Conservation (phyloP, 345 rosid species). For the Melaleuca quinquenervia region DNA sequence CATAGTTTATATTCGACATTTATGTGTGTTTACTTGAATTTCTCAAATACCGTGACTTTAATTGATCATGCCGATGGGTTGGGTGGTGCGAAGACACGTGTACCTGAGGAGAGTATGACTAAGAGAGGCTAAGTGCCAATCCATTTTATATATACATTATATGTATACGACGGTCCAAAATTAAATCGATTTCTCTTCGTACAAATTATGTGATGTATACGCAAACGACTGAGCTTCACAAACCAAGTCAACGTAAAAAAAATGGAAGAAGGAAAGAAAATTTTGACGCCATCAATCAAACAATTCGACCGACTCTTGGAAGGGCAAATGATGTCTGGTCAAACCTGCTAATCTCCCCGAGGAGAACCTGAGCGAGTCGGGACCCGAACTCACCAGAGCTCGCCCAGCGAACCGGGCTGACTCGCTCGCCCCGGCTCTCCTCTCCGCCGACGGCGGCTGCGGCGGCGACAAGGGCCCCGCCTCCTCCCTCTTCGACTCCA, state of each 20-base stretch:
- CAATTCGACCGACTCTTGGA: neutral
- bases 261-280: neutral
- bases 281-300: neutral
- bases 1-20: neutral
- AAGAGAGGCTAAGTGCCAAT: neutral
- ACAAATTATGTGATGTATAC: neutral
- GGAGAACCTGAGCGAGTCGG: neutral
- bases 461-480: neutral
- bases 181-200: neutral
- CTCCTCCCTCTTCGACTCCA: constrained; percentile 3
- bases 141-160: neutral
- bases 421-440: neutral
- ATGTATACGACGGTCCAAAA: neutral
- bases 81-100: neutral
- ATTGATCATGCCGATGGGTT: neutral
- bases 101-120: too few relatives aligned
- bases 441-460: neutral
- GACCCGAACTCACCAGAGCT: neutral
- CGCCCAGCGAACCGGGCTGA: constrained; percentile 2
- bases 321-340: neutral
- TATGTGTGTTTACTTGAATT: neutral
- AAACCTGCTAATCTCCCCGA: neutral
- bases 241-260: neutral
- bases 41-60: neutral
- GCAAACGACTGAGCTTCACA: neutral